These are phyloP conservation scores for Capniomyces stellatus DNA, from an alignment of 371 early-diverging fungal genomes.

Conservation along the genomic window DNA sequence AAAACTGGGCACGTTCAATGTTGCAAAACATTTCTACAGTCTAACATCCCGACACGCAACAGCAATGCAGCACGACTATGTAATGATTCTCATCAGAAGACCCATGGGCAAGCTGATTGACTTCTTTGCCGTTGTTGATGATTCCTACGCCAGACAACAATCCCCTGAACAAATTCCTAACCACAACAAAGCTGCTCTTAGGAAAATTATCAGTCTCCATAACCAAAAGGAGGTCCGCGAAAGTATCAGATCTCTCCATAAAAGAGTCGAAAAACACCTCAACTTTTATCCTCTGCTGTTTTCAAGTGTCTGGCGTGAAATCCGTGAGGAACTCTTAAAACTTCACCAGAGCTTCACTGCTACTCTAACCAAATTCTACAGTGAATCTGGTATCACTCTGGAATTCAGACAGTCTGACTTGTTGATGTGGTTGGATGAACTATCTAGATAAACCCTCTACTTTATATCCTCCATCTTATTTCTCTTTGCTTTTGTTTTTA, in stretches of 20 bases:
- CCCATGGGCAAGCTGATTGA: constrained; percentile 76
- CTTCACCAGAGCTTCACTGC: constrained; percentile 64
- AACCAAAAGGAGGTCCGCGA: constrained; percentile 55
- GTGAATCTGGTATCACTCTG: constrained; percentile 56
- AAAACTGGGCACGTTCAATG: neutral
- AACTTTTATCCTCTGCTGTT: constrained; percentile 63
- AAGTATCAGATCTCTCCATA: constrained; percentile 54
- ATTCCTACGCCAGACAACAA: constrained; percentile 23
- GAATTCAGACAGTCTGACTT: constrained; percentile 83
- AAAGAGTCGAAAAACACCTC: constrained; percentile 85
- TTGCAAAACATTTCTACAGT: neutral
- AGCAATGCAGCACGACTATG: constrained; percentile 37
- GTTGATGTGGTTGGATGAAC: constrained; percentile 19
- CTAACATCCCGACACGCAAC: neutral
- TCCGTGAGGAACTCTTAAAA: constrained; percentile 70
- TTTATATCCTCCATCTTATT: no score
- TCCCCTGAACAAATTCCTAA: constrained; percentile 9
- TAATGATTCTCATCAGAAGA: constrained; percentile 65
- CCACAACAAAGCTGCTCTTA: constrained; percentile 69
- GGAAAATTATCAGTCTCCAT: constrained; percentile 63
- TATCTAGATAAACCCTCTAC: neutral
- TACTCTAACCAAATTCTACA: constrained; percentile 66
- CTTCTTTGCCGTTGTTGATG: constrained; percentile 90
- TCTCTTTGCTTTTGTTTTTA: no score
- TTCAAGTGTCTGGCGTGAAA: constrained; percentile 80